These are phyloP conservation scores for Pyricularia grisea DNA, from an alignment of 2,329 filamentous ascomycete genomes.

Conservation along the genomic window DNA sequence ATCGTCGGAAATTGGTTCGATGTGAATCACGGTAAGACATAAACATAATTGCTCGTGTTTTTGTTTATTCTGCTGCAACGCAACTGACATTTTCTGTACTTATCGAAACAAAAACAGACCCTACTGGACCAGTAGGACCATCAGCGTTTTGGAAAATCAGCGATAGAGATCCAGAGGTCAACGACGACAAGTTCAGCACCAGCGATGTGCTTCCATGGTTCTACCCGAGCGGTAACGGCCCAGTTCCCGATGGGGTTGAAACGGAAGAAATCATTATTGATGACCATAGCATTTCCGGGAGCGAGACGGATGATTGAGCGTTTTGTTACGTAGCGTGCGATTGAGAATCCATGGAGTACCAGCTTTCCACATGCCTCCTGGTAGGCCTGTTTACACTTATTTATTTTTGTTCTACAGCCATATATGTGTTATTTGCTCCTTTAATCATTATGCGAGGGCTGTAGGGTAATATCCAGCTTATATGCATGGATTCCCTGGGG, in stretches of 20 bases:
- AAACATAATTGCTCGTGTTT: background rate
- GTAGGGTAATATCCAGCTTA: too few species aligned
- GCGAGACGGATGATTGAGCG: background rate
- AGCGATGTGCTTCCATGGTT: constrained; percentile 15
- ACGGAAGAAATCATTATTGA: background rate
- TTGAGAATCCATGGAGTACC: background rate
- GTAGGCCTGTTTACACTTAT: too few species aligned
- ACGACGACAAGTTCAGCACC: constrained; percentile 20
- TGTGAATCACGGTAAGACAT: constrained; percentile 43
- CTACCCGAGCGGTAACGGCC: background rate
- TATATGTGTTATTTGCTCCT: too few species aligned
- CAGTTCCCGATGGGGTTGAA: constrained; percentile 4
- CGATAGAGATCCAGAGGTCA: constrained; percentile 29
- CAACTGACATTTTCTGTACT: background rate
- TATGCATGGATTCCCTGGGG: too few species aligned
- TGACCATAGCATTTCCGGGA: background rate
- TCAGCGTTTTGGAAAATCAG: constrained; percentile 71
- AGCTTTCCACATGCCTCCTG: too few species aligned
- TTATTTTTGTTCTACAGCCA: too few species aligned
- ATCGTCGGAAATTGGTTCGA: constrained; percentile 74
- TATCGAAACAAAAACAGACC: constrained; percentile 26
- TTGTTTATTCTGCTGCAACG: background rate
- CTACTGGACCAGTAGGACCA: constrained; percentile 61
- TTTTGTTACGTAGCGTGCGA: background rate
- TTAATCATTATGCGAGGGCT: too few species aligned